Evolutionary conservation across 306 rosid genomes (phyloP).

Genomic region (Prunus salicina): DNA sequence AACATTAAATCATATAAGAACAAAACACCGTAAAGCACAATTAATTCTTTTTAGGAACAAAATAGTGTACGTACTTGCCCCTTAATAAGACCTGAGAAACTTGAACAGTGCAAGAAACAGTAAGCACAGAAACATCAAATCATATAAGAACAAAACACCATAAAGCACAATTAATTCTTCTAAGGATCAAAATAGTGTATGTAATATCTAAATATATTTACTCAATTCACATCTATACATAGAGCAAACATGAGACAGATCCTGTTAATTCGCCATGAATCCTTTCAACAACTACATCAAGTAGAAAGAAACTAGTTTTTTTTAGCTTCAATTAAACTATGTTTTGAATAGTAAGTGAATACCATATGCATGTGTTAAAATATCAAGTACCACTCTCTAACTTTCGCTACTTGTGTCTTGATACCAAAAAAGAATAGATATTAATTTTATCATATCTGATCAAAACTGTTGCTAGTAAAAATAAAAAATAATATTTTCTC

Average conservation of each 20-base stretch:
- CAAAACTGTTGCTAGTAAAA: not conserved
- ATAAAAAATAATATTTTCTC: not conserved
- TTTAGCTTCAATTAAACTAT: not conserved
- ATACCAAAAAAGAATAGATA: not conserved
- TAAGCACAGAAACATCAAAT: constrained; percentile 64
- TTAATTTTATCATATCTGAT: not conserved
- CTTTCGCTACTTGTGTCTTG: not conserved
- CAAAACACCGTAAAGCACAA: constrained; percentile 18
- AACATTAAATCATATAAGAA: constrained; percentile 34
- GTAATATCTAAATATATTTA: not conserved
- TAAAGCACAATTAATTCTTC: constrained; percentile 10
- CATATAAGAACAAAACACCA: constrained; percentile 24
- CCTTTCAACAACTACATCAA: not conserved
- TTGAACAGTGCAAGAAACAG: constrained; percentile 92
- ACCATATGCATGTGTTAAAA: not conserved
- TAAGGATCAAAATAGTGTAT: not conserved
- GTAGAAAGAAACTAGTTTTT: not conserved
- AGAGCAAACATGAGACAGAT: not conserved
- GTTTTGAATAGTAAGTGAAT: not conserved
- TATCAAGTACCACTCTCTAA: not conserved
- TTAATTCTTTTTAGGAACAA: not conserved
- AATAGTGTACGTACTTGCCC: constrained; percentile 48
- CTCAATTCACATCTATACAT: not conserved
- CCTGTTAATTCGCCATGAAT: not conserved
- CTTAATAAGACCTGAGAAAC: constrained; percentile 97